These are phyloP conservation scores for Pseudocercospora crystallina DNA, from an alignment of 2,329 filamentous ascomycete genomes.

Conservation along the genomic window DNA sequence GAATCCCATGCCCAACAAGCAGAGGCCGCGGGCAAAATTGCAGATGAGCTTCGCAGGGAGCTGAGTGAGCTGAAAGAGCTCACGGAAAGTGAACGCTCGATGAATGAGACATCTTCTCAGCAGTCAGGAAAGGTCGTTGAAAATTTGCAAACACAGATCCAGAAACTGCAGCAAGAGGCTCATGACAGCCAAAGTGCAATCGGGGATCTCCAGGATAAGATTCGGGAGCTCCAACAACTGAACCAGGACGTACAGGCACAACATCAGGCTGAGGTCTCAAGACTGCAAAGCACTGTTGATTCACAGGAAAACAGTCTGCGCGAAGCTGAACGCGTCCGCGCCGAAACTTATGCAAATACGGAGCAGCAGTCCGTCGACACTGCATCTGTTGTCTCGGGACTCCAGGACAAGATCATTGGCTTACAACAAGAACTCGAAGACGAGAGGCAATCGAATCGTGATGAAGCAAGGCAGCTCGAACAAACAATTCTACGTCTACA, in stretches of 20 bases:
- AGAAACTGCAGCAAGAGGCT: slow-evolving; percentile 26
- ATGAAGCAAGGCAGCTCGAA: slow-evolving; percentile 15
- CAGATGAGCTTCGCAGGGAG: slow-evolving; percentile 16
- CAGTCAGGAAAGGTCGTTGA: slow-evolving; percentile 14
- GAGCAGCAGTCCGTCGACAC: slow-evolving; percentile 5
- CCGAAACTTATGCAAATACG: neutral
- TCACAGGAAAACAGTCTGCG: slow-evolving; percentile 13
- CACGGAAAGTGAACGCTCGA: slow-evolving; percentile 6
- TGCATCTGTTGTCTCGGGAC: slow-evolving; percentile 14
- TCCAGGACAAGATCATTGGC: slow-evolving; percentile 19
- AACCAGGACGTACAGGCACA: slow-evolving; percentile 16
- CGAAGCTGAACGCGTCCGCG: slow-evolving; percentile 10
- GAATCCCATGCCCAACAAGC: slow-evolving; percentile 11
- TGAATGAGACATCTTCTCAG: slow-evolving; percentile 11
- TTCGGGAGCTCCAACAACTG: slow-evolving; percentile 16
- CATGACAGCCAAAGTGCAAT: slow-evolving; percentile 21
- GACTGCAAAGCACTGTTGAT: slow-evolving; percentile 12
- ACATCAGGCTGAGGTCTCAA: slow-evolving; percentile 14
- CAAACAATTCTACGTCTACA: slow-evolving; percentile 15
- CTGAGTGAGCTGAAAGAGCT: slow-evolving; percentile 18
- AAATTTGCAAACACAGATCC: slow-evolving; percentile 23
- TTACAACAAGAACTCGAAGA: slow-evolving; percentile 24
- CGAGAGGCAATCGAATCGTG: slow-evolving; percentile 11
- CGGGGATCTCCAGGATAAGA: slow-evolving; percentile 17
- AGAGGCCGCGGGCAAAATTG: slow-evolving; percentile 6